Conservation (phyloP, 1,284 basidiomycete species). For the Ustilago cynodontis region DNA sequence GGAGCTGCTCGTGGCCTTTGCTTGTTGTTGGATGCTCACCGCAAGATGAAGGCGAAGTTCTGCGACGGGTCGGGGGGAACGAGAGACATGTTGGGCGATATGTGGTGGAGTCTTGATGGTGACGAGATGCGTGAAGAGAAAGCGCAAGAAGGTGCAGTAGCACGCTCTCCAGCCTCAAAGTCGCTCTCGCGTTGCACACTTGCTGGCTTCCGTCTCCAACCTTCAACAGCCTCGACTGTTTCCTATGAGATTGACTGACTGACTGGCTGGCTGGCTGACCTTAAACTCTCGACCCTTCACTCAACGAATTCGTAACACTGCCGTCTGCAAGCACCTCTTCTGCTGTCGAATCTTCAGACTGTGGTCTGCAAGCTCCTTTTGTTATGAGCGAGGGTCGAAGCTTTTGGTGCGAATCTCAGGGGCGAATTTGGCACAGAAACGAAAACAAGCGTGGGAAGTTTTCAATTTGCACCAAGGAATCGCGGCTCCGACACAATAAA, state of each 20-base stretch:
- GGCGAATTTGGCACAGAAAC: not conserved
- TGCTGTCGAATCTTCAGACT: not conserved
- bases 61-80: conserved; percentile 69
- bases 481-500: not conserved
- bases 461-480: not conserved
- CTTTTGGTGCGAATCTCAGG: not conserved
- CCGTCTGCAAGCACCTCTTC: conserved; percentile 7
- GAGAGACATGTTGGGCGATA: conserved; percentile 65
- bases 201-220: not conserved
- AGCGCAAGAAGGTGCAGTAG: conserved; percentile 11
- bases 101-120: conserved; percentile 50
- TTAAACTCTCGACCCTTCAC: not conserved
- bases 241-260: not conserved
- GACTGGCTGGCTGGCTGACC: not conserved
- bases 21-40: conserved; percentile 53
- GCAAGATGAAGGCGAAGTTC: conserved; percentile 70
- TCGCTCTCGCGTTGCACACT: conserved; percentile 2
- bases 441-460: conserved; percentile 5
- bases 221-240: not conserved
- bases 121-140: conserved; percentile 49
- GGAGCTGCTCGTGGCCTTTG: conserved; percentile 5
- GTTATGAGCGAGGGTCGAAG: not conserved
- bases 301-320: not conserved
- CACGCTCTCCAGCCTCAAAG: conserved; percentile 6
- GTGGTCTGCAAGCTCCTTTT: conserved; percentile 1